Conservation (phyloP, 345 rosid species). For the Heritiera fomes region DNA sequence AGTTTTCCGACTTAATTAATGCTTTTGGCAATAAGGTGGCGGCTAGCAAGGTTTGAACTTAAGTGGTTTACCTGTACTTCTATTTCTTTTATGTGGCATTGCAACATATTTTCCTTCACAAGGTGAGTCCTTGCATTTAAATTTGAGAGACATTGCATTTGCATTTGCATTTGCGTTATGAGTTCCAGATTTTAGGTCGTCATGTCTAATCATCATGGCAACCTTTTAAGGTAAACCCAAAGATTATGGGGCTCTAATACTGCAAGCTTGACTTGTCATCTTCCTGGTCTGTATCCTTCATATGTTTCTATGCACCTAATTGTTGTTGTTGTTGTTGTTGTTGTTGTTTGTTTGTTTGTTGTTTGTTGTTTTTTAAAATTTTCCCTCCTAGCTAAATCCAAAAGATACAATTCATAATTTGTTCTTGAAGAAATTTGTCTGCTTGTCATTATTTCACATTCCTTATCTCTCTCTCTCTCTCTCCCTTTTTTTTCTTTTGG, state of each 20-base stretch:
- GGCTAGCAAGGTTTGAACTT: constrained; percentile 61
- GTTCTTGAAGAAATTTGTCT: background rate
- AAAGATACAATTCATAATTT: background rate
- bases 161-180: background rate
- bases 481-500: background rate
- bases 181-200: background rate
- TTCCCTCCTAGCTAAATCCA: background rate
- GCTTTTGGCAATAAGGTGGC: constrained; percentile 90
- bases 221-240: background rate
- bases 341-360: too few species aligned
- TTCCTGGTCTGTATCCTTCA: background rate
- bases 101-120: background rate
- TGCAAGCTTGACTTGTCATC: background rate
- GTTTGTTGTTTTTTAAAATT: background rate
- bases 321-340: too few species aligned
- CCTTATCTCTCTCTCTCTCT: background rate
- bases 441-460: background rate
- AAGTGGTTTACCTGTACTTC: constrained; percentile 4
- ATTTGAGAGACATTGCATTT: background rate
- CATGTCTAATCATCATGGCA: background rate
- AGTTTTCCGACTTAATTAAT: constrained; percentile 70
- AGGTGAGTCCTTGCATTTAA: background rate
- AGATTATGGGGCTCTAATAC: background rate
- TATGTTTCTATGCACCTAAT: background rate
- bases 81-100: constrained; percentile 8